These are phyloP conservation scores for Barnettozyma wickerhamii DNA, from an alignment of 805 yeast genomes.

Conservation along the genomic window DNA sequence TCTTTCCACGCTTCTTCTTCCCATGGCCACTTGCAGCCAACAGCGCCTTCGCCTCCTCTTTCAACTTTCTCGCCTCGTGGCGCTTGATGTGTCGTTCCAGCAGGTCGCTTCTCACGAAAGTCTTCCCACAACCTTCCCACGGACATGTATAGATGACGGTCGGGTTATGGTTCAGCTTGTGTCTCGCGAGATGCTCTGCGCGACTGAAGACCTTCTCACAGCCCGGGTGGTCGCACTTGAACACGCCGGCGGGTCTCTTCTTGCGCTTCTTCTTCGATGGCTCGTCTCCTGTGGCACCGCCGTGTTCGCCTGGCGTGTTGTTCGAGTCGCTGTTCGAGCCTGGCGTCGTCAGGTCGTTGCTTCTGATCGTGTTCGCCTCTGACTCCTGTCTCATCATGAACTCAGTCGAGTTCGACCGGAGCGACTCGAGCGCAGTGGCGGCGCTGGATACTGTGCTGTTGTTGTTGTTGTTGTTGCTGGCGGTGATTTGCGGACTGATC, in stretches of 20 bases:
- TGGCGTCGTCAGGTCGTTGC: background rate
- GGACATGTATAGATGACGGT: constrained; percentile 50
- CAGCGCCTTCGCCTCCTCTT: constrained; percentile 24
- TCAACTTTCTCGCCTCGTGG: constrained; percentile 31
- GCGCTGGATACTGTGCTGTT: no score
- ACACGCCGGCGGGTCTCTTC: constrained; percentile 29
- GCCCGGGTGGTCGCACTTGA: constrained; percentile 39
- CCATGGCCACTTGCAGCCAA: constrained; percentile 10
- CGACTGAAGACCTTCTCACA: constrained; percentile 56
- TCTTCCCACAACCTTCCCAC: constrained; percentile 47
- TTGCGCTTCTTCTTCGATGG: constrained; percentile 19
- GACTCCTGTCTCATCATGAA: background rate
- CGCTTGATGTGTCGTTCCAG: constrained; percentile 42
- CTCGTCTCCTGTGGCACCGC: background rate
- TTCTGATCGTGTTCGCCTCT: background rate
- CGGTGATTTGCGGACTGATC: background rate
- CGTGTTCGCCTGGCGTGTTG: background rate
- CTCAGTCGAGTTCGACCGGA: no score
- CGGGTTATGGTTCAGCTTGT: constrained; percentile 57
- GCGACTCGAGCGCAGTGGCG: no score
- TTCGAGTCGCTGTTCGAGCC: background rate
- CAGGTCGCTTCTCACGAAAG: constrained; percentile 60
- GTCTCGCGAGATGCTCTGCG: constrained; percentile 62
- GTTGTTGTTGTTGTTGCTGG: background rate
- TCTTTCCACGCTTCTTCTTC: constrained; percentile 14